These are phyloP conservation scores for Quercus phellos DNA, from an alignment of 331 rosid species.

Conservation along the genomic window DNA sequence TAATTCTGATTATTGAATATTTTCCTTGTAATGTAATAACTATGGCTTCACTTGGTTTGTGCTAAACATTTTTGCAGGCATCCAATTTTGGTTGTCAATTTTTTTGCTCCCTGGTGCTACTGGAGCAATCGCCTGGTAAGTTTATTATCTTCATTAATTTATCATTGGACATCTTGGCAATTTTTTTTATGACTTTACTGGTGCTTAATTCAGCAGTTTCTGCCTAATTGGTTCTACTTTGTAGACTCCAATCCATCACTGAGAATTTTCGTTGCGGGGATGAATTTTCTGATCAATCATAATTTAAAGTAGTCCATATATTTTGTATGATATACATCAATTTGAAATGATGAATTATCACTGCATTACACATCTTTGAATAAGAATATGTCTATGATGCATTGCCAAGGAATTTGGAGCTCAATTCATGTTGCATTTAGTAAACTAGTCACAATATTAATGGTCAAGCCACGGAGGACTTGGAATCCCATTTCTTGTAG, in stretches of 20 bases:
- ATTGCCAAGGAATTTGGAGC: neutral
- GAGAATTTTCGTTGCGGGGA: neutral
- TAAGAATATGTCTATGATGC: neutral
- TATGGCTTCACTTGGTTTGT: neutral
- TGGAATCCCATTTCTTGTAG: neutral
- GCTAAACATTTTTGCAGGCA: conserved; percentile 44
- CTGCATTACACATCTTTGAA: neutral
- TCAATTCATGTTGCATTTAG: neutral
- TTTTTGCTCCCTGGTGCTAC: conserved; percentile 91
- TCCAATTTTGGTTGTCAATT: conserved; percentile 63
- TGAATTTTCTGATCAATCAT: neutral
- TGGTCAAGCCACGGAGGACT: too few relatives aligned
- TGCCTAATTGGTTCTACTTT: neutral
- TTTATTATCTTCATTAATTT: conserved; percentile 9
- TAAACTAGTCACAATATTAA: neutral
- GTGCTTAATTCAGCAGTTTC: neutral
- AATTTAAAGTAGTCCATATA: neutral
- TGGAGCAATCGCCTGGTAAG: conserved; percentile 93
- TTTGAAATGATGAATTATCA: neutral
- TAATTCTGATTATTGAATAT: neutral
- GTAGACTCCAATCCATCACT: neutral
- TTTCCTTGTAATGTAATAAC: neutral
- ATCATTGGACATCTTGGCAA: neutral
- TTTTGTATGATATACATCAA: neutral
- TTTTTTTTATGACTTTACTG: neutral